Base-by-base conservation (phyloP, 345 rosid genomes). In the Erysimum cheiranthoides region DNA sequence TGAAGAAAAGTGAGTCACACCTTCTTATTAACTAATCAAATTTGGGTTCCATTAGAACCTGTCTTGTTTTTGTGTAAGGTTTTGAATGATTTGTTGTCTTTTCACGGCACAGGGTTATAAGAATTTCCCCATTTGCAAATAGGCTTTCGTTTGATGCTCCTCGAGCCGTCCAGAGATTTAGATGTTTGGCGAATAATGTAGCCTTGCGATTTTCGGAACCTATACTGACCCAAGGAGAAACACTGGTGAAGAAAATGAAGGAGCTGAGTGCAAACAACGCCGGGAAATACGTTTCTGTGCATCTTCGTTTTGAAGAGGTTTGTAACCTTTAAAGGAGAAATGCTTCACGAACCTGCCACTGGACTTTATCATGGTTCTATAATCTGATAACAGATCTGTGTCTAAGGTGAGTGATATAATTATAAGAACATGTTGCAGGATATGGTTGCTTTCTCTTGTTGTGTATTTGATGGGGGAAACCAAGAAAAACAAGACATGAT, bases 361-460 rank as follows among this genome's bases (percentile, higher is more conserved):
- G 36, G 56, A 58, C 30, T 51, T 40, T 76, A 30, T 60, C 40
- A 52, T 43, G 57, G 13, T 38, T 40, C 57, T 52, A n/a, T 39
- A 69, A 32, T 35, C 57, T 61, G 65, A 52, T 43, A 50, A 43
- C 39, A 74, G 42, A 35, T 40, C 3, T 63, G 51, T 42, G 28
- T 53, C 25, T 43, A 18, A 43, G 58, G 49, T 69, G n/a, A 66
- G 47, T 38, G 47, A 51, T 54, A 28, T 54, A 56, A 70, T 64
- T 39, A 63, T 70, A 63, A 52, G 21, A 43, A 64, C 36, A 17
- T 70, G 60, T 70, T 73, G 56, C 86, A 95, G 99, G 99, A 95
- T 80, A 92, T 95, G 99, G 99, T 95, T 71, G 99, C 99, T 78
- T 95, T 95, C 80, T 95, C 99, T 70, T 95, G 99, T 75, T 95